phyloP scores from a whole-genome alignment of 345 rosid species.

The Limnanthes douglasii region DNA sequence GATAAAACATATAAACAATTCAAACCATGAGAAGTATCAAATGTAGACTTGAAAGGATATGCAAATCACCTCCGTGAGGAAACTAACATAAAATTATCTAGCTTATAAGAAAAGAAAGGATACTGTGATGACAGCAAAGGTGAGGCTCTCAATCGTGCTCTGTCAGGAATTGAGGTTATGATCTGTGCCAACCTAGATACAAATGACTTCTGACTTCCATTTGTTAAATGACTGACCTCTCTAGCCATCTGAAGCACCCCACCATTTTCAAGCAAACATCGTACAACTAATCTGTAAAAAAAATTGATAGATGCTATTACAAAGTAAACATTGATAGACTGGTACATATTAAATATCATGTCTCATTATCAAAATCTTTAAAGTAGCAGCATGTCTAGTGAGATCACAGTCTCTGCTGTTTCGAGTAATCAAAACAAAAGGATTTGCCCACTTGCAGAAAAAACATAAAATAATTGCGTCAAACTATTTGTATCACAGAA shows the following conservation, averaged over 20 bases:
- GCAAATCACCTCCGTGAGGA: not conserved
- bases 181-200: slow-evolving; percentile 56
- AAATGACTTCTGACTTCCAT: slow-evolving; percentile 20
- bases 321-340: too few relatives aligned
- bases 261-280: slow-evolving; percentile 63
- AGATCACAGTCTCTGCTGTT: too few relatives aligned
- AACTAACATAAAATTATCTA: slow-evolving; percentile 5
- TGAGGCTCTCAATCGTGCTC: slow-evolving; percentile 46
- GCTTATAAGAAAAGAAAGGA: slow-evolving; percentile 30
- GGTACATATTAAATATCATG: too few relatives aligned
- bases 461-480: too few relatives aligned
- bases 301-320: not conserved
- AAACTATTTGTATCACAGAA: too few relatives aligned
- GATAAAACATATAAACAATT: too few relatives aligned
- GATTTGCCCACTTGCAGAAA: too few relatives aligned
- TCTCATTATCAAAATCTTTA: too few relatives aligned
- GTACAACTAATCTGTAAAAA: slow-evolving; percentile 56
- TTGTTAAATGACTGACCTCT: slow-evolving; percentile 26
- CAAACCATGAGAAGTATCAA: too few relatives aligned
- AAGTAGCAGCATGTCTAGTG: too few relatives aligned
- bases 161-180: slow-evolving; percentile 81
- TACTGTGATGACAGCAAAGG: slow-evolving; percentile 74
- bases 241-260: slow-evolving; percentile 50
- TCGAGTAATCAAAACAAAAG: too few relatives aligned
- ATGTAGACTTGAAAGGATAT: slow-evolving; percentile 1